Evolutionary conservation across 371 early-diverging fungal genomes (phyloP).

Genomic region (Actinomortierella wolfii): DNA sequence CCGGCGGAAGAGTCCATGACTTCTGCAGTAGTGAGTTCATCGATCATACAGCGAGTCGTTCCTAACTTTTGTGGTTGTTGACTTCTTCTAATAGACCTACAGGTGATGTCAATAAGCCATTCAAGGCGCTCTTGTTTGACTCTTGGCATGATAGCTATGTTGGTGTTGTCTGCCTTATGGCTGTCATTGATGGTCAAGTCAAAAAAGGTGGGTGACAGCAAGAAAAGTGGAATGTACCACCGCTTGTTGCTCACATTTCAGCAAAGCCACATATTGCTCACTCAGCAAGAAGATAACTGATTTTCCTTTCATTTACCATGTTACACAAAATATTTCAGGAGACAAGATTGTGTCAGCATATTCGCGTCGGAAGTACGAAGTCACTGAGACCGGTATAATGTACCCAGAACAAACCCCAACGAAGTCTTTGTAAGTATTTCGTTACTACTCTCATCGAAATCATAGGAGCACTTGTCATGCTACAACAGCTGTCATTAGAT

Average conservation of each 20-base stretch:
- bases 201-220: slow-evolving; percentile 59
- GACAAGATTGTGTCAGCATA: slow-evolving; percentile 83
- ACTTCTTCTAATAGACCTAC: slow-evolving; percentile 56
- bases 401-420: slow-evolving; percentile 86
- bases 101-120: slow-evolving; percentile 66
- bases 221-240: neutral
- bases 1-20: too few species aligned
- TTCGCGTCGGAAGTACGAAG: slow-evolving; percentile 82
- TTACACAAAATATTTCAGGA: slow-evolving; percentile 64
- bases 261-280: neutral
- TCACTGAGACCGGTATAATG: slow-evolving; percentile 95
- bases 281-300: neutral
- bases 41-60: too few species aligned
- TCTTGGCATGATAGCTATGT: slow-evolving; percentile 96
- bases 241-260: neutral
- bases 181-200: slow-evolving; percentile 84
- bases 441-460: neutral
- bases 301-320: neutral
- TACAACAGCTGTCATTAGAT: slow-evolving; percentile 3
- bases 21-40: too few species aligned
- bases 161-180: slow-evolving; percentile 93
- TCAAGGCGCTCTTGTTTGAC: slow-evolving; percentile 91
- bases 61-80: too few species aligned
- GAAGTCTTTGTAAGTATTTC: slow-evolving; percentile 66
- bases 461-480: neutral